phyloP scores from a whole-genome alignment of 192 early-diverging fungal species.

The Kappamyces sp. region DNA sequence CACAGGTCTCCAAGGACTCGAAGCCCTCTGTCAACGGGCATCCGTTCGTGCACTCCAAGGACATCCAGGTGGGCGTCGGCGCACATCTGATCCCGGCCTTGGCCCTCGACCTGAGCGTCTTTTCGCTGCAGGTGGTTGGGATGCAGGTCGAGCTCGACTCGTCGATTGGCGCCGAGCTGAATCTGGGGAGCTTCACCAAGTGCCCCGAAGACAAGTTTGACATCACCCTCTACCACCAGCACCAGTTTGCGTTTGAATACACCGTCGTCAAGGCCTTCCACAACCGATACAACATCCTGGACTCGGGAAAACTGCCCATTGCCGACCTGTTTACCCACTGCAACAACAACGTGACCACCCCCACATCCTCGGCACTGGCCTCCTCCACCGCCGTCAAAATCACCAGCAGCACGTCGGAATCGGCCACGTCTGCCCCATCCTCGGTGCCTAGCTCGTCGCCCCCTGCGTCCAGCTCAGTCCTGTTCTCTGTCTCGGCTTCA shows the following conservation, averaged over 20 bases:
- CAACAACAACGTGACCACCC: too few relatives aligned
- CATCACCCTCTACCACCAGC: slow-evolving; percentile 6
- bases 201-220: slow-evolving; percentile 7
- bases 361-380: too few relatives aligned
- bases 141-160: slow-evolving; percentile 11
- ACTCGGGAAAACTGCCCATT: neutral
- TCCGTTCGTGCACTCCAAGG: slow-evolving; percentile 5
- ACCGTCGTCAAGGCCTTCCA: neutral
- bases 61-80: slow-evolving; percentile 9
- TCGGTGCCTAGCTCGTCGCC: too few relatives aligned
- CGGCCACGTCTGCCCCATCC: too few relatives aligned
- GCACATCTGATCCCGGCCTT: slow-evolving; percentile 19
- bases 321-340: neutral
- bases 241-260: slow-evolving; percentile 3
- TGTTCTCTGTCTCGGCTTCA: neutral
- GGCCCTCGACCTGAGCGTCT: slow-evolving; percentile 2
- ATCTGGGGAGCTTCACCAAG: slow-evolving; percentile 7
- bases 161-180: slow-evolving; percentile 11
- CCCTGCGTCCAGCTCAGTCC: neutral
- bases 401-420: too few relatives aligned
- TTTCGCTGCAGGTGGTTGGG: neutral
- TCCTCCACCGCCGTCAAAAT: too few relatives aligned
- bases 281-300: slow-evolving; percentile 3
- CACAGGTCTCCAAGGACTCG: neutral
- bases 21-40: slow-evolving; percentile 1